These are phyloP conservation scores for Diutina pseudorugosa DNA, from an alignment of 1,139 yeast genomes.

Conservation along the genomic window DNA sequence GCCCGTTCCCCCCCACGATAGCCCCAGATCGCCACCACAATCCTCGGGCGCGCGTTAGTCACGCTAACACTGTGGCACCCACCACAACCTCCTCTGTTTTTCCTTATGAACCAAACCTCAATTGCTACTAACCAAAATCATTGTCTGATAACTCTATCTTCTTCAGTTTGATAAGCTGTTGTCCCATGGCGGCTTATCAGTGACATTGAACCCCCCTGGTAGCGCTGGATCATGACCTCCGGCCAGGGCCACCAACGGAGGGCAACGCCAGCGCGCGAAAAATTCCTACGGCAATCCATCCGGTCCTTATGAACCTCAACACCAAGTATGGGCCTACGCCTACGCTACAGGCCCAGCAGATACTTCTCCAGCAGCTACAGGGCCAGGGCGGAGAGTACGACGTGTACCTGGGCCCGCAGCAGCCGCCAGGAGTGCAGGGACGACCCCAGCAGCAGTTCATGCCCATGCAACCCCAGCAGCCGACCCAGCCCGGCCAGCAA, in stretches of 20 bases:
- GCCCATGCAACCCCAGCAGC: conserved; percentile 12
- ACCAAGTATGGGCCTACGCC: conserved; percentile 6
- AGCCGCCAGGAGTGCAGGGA: conserved; percentile 12
- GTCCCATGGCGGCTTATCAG: too few species aligned
- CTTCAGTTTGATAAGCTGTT: too few species aligned
- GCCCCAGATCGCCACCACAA: too few species aligned
- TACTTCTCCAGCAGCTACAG: conserved; percentile 19
- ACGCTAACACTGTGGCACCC: too few species aligned
- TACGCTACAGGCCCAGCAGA: conserved; percentile 29
- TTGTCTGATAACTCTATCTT: too few species aligned
- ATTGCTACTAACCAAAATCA: too few species aligned
- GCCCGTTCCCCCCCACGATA: too few species aligned
- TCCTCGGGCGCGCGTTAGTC: too few species aligned
- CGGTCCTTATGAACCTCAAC: conserved; percentile 4
- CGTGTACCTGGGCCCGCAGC: conserved; percentile 4
- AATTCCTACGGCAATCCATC: background rate
- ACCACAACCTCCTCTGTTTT: too few species aligned
- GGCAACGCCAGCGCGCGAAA: background rate
- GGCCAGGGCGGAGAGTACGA: conserved; percentile 13
- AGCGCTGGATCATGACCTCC: background rate
- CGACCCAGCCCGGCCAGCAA: conserved; percentile 6
- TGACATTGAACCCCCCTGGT: background rate
- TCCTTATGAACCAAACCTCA: too few species aligned
- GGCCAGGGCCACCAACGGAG: background rate
- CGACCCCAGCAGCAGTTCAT: conserved; percentile 19